These are phyloP conservation scores for Pyronema omphalodes DNA, from an alignment of 495 filamentous ascomycete species.

Conservation along the genomic window DNA sequence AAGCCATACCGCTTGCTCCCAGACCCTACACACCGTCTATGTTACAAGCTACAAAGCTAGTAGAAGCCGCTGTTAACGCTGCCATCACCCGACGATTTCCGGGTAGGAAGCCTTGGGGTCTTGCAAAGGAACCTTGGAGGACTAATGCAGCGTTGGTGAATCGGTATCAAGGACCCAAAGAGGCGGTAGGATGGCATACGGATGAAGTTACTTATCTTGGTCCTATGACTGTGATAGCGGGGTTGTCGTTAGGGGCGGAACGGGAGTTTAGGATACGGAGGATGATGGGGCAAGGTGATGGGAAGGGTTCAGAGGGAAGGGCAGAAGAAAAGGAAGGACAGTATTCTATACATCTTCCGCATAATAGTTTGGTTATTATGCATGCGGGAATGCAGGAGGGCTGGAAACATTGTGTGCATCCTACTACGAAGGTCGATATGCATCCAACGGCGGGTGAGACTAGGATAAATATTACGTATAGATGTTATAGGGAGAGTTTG, in stretches of 20 bases:
- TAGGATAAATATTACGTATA: conserved; percentile 87
- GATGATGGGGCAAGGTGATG: conserved; percentile 27
- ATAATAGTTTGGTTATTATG: conserved; percentile 88
- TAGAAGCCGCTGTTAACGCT: conserved; percentile 54
- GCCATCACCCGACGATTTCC: conserved; percentile 51
- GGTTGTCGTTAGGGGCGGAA: conserved; percentile 70
- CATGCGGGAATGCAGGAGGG: conserved; percentile 77
- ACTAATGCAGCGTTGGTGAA: conserved; percentile 90
- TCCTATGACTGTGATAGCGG: conserved; percentile 71
- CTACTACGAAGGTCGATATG: conserved; percentile 53
- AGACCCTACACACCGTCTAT: conserved; percentile 11
- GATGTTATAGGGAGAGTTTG: conserved; percentile 58
- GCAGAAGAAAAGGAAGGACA: conserved; percentile 43
- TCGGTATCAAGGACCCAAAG: conserved; percentile 59
- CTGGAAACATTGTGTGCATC: conserved; percentile 63
- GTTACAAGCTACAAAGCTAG: conserved; percentile 22
- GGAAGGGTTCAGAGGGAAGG: conserved; percentile 14
- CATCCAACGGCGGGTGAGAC: conserved; percentile 64
- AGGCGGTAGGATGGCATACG: conserved; percentile 78
- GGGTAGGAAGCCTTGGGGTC: conserved; percentile 51
- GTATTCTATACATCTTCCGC: conserved; percentile 77
- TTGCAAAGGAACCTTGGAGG: conserved; percentile 36
- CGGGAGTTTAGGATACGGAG: conserved; percentile 77
- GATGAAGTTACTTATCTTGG: conserved; percentile 90
- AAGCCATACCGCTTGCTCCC: conserved; percentile 8